Conservation (phyloP, 2,329 filamentous ascomycete genomes). For the Aureobasidium uvarum region DNA sequence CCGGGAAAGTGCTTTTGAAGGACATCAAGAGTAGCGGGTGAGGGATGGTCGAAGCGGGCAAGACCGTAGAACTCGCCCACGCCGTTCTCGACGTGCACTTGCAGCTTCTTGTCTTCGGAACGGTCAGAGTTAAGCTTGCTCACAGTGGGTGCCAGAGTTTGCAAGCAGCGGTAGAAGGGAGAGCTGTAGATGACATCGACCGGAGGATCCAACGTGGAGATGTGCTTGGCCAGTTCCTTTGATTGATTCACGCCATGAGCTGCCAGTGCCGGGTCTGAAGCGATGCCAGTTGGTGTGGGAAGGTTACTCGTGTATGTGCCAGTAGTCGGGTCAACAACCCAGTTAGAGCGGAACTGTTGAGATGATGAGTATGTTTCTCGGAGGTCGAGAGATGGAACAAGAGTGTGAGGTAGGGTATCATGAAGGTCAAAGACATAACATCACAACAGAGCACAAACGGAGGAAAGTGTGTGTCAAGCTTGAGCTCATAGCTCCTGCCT, state of each 20-base stretch:
- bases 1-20: slow-evolving; percentile 68
- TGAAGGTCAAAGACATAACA: background rate
- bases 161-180: slow-evolving; percentile 82
- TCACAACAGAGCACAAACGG: background rate
- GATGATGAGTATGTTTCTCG: slow-evolving; percentile 8
- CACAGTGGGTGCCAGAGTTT: slow-evolving; percentile 73
- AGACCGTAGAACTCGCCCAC: slow-evolving; percentile 85
- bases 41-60: slow-evolving; percentile 81
- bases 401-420: background rate
- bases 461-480: background rate
- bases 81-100: slow-evolving; percentile 43
- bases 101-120: slow-evolving; percentile 34
- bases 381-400: background rate
- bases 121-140: slow-evolving; percentile 44
- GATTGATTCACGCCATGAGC: slow-evolving; percentile 84
- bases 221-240: slow-evolving; percentile 66
- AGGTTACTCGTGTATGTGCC: slow-evolving; percentile 73
- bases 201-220: slow-evolving; percentile 62
- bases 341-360: slow-evolving; percentile 79
- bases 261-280: slow-evolving; percentile 83
- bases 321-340: slow-evolving; percentile 77
- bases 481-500: background rate
- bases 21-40: slow-evolving; percentile 62
- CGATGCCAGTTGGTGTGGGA: slow-evolving; percentile 79
- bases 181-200: slow-evolving; percentile 78